Evolutionary conservation across 345 rosid genomes (phyloP), one percentile per base, ranked within the genome.

Genomic region (Lenwebbia sp.): DNA sequence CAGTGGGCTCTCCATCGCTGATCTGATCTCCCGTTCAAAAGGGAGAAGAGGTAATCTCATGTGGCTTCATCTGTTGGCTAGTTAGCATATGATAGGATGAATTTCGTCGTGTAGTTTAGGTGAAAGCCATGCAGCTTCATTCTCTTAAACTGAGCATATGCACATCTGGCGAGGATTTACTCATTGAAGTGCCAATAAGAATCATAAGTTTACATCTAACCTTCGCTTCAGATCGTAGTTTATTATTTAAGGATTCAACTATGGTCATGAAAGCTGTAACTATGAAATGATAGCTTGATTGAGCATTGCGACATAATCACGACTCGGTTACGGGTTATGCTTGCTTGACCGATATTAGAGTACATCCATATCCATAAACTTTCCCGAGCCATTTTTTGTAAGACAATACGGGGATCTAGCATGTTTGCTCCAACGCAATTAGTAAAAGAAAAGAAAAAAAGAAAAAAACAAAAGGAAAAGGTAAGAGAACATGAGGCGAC

Each of bases 1-100:
- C 88, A 78, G 85, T 88, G 55, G 88, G 88, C 88, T 95, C 98
- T 84, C 89, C 94, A 86, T 93, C 94, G 89, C 95, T 96, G 58
- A 90, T 89, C 88, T 92, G 85, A 82, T 40, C 40, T 40, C 40
- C 40, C 40, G 4, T 40, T 40, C 40, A 40, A 40, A 40, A 40
- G 40, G 40, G 40, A 40, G 40, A 40, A 40, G 40, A 40, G 40
- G 40, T 40, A 40, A 40, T 40, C 40, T 40, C 40, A 4, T 40
- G 40, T 40, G 40, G 40, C 40, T 40, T 40, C 40, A 40, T 40
- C 40, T 40, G 40, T 40, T 40, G 40, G 40, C 40, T 40, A 40
- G 40, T 40, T 40, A 40, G 3, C 90, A 88, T 83, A 47, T 47
- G 50, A 5, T 47, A 40, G 40, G 40, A 40, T 40, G 40, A 40